A percentile compares a stretch with the other conserved stretches of the same genome.
phyloP scores from a whole-genome alignment of 768 basidiomycete genomes.

The Omphalotus guepiniiformis region DNA sequence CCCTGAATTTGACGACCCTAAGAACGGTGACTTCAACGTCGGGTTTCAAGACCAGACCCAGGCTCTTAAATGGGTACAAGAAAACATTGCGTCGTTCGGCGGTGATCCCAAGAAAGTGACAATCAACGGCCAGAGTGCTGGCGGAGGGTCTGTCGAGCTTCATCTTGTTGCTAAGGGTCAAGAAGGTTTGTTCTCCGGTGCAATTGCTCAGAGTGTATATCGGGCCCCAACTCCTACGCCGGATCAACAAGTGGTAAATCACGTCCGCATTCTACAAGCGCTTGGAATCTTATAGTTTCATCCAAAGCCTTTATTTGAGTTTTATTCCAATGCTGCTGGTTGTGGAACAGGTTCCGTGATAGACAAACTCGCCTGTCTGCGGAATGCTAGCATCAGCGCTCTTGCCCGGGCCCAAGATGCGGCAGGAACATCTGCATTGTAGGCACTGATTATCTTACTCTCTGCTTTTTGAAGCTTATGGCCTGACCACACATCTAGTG shows the following conservation, averaged over 20 bases:
- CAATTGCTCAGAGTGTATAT: conserved; percentile 61
- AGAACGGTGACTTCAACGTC: conserved; percentile 45
- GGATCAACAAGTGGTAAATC: conserved; percentile 47
- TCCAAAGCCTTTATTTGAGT: conserved; percentile 47
- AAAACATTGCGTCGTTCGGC: conserved; percentile 34
- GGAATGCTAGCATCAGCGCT: conserved; percentile 46
- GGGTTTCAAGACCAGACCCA: conserved; percentile 53
- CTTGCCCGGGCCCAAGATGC: conserved; percentile 54
- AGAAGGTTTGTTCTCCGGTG: conserved; percentile 42
- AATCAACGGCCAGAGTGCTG: conserved; percentile 60
- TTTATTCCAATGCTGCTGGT: conserved; percentile 44
- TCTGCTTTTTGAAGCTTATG: neutral
- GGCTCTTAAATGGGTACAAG: conserved; percentile 35
- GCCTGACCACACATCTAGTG: conserved; percentile 20
- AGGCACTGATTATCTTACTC: conserved; percentile 18
- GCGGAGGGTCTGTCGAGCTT: conserved; percentile 52
- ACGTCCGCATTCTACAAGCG: neutral
- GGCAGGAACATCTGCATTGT: conserved; percentile 37
- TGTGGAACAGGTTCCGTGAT: conserved; percentile 36
- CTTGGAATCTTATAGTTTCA: neutral
- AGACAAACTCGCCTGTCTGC: conserved; percentile 41
- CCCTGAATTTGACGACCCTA: conserved; percentile 38
- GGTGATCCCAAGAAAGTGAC: conserved; percentile 36
- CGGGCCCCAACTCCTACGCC: conserved; percentile 47
- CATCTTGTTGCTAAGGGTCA: conserved; percentile 45